phyloP scores from a whole-genome alignment of 495 filamentous ascomycete genomes.

The Neurospora intermedia region DNA sequence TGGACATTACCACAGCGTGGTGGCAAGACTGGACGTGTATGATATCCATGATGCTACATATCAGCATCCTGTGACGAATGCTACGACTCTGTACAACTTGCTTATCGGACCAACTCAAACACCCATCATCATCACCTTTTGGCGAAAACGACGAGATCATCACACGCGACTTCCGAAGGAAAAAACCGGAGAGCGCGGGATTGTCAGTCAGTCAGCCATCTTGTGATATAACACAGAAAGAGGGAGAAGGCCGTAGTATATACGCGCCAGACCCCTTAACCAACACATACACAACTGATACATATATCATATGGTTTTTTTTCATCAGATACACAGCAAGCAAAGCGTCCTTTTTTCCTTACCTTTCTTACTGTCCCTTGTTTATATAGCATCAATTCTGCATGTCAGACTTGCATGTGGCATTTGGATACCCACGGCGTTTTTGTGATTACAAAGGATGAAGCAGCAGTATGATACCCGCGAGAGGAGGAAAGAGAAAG shows the following conservation, averaged over 20 bases:
- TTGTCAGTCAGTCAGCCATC: neutral
- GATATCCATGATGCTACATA: slow-evolving; percentile 4
- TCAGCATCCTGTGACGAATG: neutral
- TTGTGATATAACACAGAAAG: neutral
- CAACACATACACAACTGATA: neutral
- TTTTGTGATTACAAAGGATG: neutral
- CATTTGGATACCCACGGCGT: neutral
- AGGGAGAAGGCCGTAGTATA: neutral
- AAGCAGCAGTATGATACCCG: neutral
- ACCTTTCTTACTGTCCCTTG: neutral
- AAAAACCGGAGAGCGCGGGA: neutral
- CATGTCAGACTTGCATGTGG: neutral
- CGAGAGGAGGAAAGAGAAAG: neutral
- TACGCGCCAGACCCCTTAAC: neutral
- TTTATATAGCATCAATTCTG: neutral
- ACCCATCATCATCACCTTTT: neutral
- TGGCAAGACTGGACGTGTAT: slow-evolving; percentile 26
- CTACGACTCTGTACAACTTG: neutral
- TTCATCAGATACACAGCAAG: neutral
- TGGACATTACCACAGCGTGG: slow-evolving; percentile 41
- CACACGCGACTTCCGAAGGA: neutral
- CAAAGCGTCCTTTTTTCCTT: neutral
- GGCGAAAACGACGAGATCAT: neutral
- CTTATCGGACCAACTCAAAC: neutral
- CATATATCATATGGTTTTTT: neutral